Evolutionary conservation across 148 eudicot genomes (phyloP).

Genomic region (Persicaria tinctoria): DNA sequence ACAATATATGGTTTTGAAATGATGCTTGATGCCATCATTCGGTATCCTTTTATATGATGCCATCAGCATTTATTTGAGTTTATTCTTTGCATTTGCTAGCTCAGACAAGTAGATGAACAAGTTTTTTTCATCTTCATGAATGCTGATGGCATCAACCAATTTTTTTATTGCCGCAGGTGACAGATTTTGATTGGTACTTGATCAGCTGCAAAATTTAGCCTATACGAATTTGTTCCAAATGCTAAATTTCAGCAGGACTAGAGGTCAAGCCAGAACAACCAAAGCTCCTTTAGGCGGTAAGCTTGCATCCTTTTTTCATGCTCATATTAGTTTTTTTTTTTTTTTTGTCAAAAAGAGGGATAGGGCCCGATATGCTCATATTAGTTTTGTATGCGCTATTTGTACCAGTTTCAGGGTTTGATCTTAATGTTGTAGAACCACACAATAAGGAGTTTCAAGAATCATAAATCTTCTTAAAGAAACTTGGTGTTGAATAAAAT

Average conservation of each 20-base stretch:
- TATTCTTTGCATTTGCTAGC: neutral
- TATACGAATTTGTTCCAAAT: constrained; percentile 14
- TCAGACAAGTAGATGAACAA: neutral
- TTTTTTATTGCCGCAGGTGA: neutral
- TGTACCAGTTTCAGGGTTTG: too few relatives aligned
- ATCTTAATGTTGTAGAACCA: too few relatives aligned
- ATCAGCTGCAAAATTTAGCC: neutral
- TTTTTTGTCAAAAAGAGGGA: too few relatives aligned
- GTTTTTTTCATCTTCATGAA: neutral
- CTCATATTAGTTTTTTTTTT: too few relatives aligned
- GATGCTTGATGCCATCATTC: too few relatives aligned
- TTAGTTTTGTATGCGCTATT: too few relatives aligned
- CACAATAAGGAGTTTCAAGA: too few relatives aligned
- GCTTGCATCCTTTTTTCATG: neutral
- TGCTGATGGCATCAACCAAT: neutral
- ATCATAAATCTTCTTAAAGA: too few relatives aligned
- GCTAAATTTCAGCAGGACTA: constrained; percentile 35
- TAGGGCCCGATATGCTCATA: too few relatives aligned
- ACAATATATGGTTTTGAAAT: too few relatives aligned
- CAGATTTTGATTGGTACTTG: constrained; percentile 2
- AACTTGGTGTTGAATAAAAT: too few relatives aligned
- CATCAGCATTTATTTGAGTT: constrained; percentile 7
- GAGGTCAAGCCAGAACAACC: constrained; percentile 34
- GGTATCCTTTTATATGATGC: too few relatives aligned
- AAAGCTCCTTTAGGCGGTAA: constrained; percentile 46